These are phyloP conservation scores for Myxozyma sirexii DNA, from an alignment of 805 yeast genomes.

Conservation along the genomic window DNA sequence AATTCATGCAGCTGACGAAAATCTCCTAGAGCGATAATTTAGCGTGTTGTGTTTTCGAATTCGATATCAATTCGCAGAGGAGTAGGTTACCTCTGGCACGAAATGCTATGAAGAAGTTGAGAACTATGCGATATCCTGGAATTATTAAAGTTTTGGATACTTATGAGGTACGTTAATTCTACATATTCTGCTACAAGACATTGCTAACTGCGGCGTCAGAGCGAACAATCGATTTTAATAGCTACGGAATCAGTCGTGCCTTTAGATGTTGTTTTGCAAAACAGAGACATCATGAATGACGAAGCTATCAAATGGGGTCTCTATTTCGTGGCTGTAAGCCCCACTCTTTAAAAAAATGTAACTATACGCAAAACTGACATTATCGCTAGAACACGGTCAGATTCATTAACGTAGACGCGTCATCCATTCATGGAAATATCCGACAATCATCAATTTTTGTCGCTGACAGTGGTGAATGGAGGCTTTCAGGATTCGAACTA, in stretches of 20 bases:
- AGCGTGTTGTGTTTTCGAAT: slow-evolving; percentile 67
- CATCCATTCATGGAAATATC: slow-evolving; percentile 66
- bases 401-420: slow-evolving; percentile 58
- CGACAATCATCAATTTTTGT: slow-evolving; percentile 62
- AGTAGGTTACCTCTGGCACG: slow-evolving; percentile 46
- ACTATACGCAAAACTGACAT: neutral
- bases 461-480: slow-evolving; percentile 77
- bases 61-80: slow-evolving; percentile 49
- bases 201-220: slow-evolving; percentile 32
- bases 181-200: neutral
- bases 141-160: slow-evolving; percentile 64
- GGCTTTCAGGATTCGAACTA: slow-evolving; percentile 77
- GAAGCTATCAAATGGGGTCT: slow-evolving; percentile 57
- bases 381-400: slow-evolving; percentile 49
- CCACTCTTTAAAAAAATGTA: neutral
- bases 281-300: slow-evolving; percentile 34
- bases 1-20: neutral
- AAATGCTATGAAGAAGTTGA: slow-evolving; percentile 52
- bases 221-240: slow-evolving; percentile 58
- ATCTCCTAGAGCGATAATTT: slow-evolving; percentile 49
- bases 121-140: slow-evolving; percentile 70
- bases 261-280: slow-evolving; percentile 47
- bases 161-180: slow-evolving; percentile 47
- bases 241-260: slow-evolving; percentile 71
- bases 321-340: slow-evolving; percentile 50